Percentiles rank a stretch among this genome's conserved stretches.
These are phyloP conservation scores for Borovskyia barvae DNA, from an alignment of 208 protist genomes.

Conservation along the genomic window DNA sequence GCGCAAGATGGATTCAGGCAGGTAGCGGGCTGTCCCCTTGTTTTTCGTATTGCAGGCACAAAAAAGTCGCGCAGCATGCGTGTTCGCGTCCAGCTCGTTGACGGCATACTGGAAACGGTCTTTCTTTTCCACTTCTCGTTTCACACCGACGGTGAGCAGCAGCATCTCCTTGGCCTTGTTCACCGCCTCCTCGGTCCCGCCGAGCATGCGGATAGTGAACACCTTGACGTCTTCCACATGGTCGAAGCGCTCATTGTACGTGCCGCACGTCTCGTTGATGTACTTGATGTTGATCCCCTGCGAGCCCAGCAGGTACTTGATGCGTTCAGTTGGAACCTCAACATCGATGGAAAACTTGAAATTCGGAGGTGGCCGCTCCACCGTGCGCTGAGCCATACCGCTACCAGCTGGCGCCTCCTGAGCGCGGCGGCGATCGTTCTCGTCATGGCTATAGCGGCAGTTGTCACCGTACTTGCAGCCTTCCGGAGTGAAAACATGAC, in stretches of 20 bases:
- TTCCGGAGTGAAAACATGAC: conserved; percentile 64
- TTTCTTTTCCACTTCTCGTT: conserved; percentile 66
- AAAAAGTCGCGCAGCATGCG: conserved; percentile 57
- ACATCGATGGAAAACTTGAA: conserved; percentile 44
- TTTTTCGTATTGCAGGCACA: conserved; percentile 82
- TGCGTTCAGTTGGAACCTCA: conserved; percentile 68
- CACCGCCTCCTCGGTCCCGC: conserved; percentile 54
- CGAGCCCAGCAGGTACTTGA: conserved; percentile 74
- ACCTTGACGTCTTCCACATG: conserved; percentile 47
- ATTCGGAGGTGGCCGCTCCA: conserved; percentile 26
- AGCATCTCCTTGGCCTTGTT: conserved; percentile 64
- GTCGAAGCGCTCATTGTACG: conserved; percentile 71
- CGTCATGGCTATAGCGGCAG: conserved; percentile 81
- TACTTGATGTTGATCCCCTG: conserved; percentile 49
- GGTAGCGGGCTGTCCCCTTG: conserved; percentile 54
- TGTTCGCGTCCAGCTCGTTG: conserved; percentile 82
- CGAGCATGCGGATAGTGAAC: conserved; percentile 68
- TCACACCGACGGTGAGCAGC: conserved; percentile 50
- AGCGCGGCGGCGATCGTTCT: conserved; percentile 28
- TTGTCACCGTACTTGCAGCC: conserved; percentile 80
- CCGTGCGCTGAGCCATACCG: conserved; percentile 27
- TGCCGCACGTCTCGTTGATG: conserved; percentile 73
- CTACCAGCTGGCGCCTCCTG: conserved; percentile 18
- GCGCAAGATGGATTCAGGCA: conserved; percentile 72
- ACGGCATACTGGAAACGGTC: conserved; percentile 79